A percentile compares a stretch with the other conserved stretches of the same genome.
Evolutionary conservation across 169 alveolate genomes (phyloP).

Genomic region (Babesia bigemina): DNA sequence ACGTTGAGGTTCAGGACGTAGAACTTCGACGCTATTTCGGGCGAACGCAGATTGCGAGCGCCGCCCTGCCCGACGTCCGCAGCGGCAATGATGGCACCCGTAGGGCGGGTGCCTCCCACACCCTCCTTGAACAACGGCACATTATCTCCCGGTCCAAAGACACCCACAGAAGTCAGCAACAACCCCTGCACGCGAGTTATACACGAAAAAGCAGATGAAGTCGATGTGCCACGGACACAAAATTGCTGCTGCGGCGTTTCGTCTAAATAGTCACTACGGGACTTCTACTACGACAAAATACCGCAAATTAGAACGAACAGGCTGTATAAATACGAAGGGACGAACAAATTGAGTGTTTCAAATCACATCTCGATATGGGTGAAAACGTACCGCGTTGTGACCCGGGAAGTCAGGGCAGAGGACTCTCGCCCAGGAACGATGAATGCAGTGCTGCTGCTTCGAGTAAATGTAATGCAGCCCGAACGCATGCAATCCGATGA

Average conservation of each 20-base stretch:
- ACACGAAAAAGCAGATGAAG: neutral
- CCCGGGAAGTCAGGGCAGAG: slow-evolving; percentile 60
- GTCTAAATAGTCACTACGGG: too few species aligned
- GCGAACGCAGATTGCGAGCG: slow-evolving; percentile 21
- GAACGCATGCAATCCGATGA: slow-evolving; percentile 82
- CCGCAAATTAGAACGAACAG: too few species aligned
- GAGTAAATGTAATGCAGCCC: slow-evolving; percentile 80
- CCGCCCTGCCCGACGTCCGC: slow-evolving; percentile 4
- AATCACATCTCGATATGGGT: neutral
- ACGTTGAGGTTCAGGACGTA: slow-evolving; percentile 66
- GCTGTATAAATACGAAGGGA: too few species aligned
- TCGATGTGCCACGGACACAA: neutral
- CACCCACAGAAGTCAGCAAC: slow-evolving; percentile 79
- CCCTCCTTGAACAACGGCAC: slow-evolving; percentile 82
- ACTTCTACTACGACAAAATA: too few species aligned
- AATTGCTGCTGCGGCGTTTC: neutral
- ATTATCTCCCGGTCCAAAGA: slow-evolving; percentile 85
- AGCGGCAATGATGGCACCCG: slow-evolving; percentile 26
- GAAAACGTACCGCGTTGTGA: slow-evolving; percentile 69
- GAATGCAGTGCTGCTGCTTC: slow-evolving; percentile 83
- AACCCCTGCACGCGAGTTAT: slow-evolving; percentile 59
- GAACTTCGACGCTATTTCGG: slow-evolving; percentile 35
- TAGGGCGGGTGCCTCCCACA: slow-evolving; percentile 40
- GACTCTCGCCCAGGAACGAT: slow-evolving; percentile 81
- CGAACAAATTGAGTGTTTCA: too few species aligned